Evolutionary conservation across 2,329 filamentous ascomycete genomes (phyloP), one percentile per base, ranked within the genome.

Genomic region (Ophiocordyceps robertsii): DNA sequence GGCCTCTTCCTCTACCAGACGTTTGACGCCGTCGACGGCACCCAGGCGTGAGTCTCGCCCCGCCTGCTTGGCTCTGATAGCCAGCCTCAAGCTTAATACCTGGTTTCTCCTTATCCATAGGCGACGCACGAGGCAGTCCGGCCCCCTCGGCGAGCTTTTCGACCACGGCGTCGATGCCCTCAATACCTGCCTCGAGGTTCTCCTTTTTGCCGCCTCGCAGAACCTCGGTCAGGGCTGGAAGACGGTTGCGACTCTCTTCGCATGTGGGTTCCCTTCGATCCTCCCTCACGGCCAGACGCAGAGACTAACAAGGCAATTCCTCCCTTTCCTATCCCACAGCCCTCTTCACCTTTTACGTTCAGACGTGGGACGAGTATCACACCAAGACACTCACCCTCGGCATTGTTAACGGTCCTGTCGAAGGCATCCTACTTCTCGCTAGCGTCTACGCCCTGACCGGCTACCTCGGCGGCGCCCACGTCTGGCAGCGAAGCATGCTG

Each of bases 291-390:
- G 13, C 16, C 2, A 4, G 10, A 14, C 13, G 3, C 19, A 6
- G 19, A 13, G 19, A 24, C 37, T 38, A 13, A 29, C 12, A 9
- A 6, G 4, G 24, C 24, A 13, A 13, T 6, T 11, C 9, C 37
- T 14, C 11, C 13, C 37, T 42, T 19, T 19, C 19, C 19, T 19
- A 4, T 19, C 19, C 40, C 29, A n/a, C 47, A 87, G 82, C 84
- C 7, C 77, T 90, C 45, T 70, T 93, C 54, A 95, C 92, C n/a
- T 98, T 98, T 64, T 96, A 96, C 62, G 83, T 96, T 36, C 92
- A 96, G 62, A 96, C 92, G 30, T 98, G 92, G 92, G 92, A 98
- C 58, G 92, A 96, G 62, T 98, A 96, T 66, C 90, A 96, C 66
- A 98, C 92, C 41, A 89, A 95, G 63, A 92, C 89, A 3, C 75